phyloP scores from a whole-genome alignment of 2,329 filamentous ascomycete genomes.

The Berkeleyomyces rouxiae region DNA sequence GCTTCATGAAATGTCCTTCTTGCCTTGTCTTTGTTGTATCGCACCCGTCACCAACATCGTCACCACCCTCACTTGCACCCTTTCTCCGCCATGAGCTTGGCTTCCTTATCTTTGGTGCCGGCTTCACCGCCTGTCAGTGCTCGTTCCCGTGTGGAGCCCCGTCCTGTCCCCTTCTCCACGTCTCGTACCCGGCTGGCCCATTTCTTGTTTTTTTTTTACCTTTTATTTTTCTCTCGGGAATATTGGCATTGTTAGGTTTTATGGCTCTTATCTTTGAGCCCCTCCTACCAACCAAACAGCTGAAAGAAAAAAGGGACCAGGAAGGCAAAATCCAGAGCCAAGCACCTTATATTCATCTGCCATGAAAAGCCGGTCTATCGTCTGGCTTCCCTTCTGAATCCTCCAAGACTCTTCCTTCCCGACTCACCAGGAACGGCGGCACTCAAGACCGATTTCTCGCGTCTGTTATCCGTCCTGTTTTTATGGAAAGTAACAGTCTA shows the following conservation, averaged over 20 bases:
- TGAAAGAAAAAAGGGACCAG: not conserved
- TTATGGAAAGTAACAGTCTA: slow-evolving; percentile 11
- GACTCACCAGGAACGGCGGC: not conserved
- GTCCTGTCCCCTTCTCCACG: not conserved
- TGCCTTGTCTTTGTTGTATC: not conserved
- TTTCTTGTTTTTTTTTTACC: not conserved
- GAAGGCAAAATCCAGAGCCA: not conserved
- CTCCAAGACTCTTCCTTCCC: not conserved
- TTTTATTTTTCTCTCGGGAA: not conserved
- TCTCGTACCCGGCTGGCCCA: not conserved
- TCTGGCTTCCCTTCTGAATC: not conserved
- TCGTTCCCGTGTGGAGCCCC: not conserved
- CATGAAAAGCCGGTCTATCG: not conserved
- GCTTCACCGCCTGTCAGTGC: slow-evolving; percentile 1
- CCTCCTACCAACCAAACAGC: not conserved
- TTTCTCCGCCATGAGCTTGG: not conserved
- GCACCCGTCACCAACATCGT: not conserved
- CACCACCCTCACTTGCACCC: not conserved
- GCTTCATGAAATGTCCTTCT: not conserved
- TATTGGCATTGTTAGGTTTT: not conserved
- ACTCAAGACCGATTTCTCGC: not conserved
- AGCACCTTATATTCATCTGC: not conserved
- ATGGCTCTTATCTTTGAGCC: not conserved
- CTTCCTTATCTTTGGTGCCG: not conserved
- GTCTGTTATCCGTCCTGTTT: not conserved